Percentiles rank a stretch among this genome's conserved stretches.
These are phyloP conservation scores for Gnomoniopsis sp. DNA, from an alignment of 2,329 filamentous ascomycete genomes.

Conservation along the genomic window DNA sequence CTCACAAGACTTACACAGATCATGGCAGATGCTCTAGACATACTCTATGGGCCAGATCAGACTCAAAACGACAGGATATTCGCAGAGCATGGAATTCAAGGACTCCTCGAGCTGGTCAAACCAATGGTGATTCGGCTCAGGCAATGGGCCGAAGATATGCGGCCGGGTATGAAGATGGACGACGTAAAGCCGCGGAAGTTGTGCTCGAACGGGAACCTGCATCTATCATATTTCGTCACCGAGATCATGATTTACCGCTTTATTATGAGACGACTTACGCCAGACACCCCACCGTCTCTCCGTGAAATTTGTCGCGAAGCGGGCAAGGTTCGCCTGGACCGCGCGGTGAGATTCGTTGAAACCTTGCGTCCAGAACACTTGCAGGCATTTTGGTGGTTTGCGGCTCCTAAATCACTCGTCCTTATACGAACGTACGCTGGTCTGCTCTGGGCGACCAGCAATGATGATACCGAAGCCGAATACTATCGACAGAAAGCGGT, in stretches of 20 bases:
- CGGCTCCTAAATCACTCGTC: constrained; percentile 43
- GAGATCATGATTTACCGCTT: constrained; percentile 91
- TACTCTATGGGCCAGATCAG: constrained; percentile 77
- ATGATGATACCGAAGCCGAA: constrained; percentile 34
- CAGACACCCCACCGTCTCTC: constrained; percentile 30
- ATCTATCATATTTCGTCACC: constrained; percentile 88
- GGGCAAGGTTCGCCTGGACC: constrained; percentile 90
- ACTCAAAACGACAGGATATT: constrained; percentile 65
- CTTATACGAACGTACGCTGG: constrained; percentile 39
- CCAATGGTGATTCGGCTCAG: constrained; percentile 79
- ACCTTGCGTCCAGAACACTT: constrained; percentile 82
- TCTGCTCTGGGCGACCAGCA: constrained; percentile 37
- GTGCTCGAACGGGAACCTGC: constrained; percentile 71
- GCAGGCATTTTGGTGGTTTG: constrained; percentile 89
- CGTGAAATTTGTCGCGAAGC: constrained; percentile 81
- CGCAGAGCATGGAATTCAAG: constrained; percentile 65
- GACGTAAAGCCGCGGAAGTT: constrained; percentile 25
- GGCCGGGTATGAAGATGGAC: constrained; percentile 22
- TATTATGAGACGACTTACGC: constrained; percentile 76
- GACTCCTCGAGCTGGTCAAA: constrained; percentile 73
- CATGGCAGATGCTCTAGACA: constrained; percentile 75
- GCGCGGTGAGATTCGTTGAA: constrained; percentile 96
- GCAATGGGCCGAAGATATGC: constrained; percentile 56
- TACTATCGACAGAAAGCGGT: constrained; percentile 37
- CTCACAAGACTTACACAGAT: constrained; percentile 74